Evolutionary conservation across 257 asterid species (phyloP).

Genomic region (Salvia splendens): DNA sequence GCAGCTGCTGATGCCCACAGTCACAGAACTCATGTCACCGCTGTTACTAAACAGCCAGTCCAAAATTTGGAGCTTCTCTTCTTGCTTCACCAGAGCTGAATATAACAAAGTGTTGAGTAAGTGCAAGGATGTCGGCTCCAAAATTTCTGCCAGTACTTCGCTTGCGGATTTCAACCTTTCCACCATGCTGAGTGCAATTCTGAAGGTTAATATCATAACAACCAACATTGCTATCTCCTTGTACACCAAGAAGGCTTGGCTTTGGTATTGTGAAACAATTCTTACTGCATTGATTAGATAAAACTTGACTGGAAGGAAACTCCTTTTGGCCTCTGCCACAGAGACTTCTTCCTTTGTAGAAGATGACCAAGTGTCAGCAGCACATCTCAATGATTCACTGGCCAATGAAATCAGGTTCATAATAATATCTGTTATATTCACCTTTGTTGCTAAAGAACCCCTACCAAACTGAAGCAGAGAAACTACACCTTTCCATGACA

Average conservation of each 20-base stretch:
- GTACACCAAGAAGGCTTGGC: slow-evolving; percentile 62
- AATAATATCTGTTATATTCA: slow-evolving; percentile 61
- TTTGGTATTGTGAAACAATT: slow-evolving; percentile 79
- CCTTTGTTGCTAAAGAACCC: slow-evolving; percentile 76
- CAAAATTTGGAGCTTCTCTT: slow-evolving; percentile 64
- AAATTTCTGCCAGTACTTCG: slow-evolving; percentile 65
- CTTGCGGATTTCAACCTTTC: slow-evolving; percentile 63
- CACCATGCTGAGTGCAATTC: slow-evolving; percentile 60
- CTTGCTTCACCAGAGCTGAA: slow-evolving; percentile 68
- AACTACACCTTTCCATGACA: slow-evolving; percentile 67
- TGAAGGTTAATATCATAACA: slow-evolving; percentile 66
- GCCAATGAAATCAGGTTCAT: slow-evolving; percentile 77
- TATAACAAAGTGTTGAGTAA: slow-evolving; percentile 73
- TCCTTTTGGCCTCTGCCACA: slow-evolving; percentile 81
- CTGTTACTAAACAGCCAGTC: slow-evolving; percentile 66
- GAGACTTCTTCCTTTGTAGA: slow-evolving; percentile 51
- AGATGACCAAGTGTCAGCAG: slow-evolving; percentile 76
- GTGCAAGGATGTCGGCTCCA: slow-evolving; percentile 88
- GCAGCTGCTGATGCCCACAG: slow-evolving; percentile 25
- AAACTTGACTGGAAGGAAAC: slow-evolving; percentile 87
- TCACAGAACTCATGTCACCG: slow-evolving; percentile 36
- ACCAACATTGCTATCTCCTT: slow-evolving; percentile 71
- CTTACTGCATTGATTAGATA: slow-evolving; percentile 90
- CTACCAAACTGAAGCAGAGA: slow-evolving; percentile 46
- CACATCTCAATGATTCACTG: slow-evolving; percentile 68